Base-by-base conservation (phyloP, 345 rosid genomes). In the Eucalyptus regnans region DNA sequence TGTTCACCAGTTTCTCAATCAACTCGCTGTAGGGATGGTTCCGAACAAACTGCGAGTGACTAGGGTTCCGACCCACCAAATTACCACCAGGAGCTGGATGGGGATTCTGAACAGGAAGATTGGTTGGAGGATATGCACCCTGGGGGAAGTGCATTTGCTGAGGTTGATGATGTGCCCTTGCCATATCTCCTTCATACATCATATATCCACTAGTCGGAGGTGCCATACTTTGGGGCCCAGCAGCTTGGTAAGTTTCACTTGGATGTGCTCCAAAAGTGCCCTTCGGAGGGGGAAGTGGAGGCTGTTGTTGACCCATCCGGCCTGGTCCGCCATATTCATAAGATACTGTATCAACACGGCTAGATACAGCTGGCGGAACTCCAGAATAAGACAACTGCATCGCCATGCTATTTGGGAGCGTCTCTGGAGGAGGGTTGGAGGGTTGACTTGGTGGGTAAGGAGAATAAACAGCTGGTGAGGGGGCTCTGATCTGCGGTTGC, bases 1-100 rank as follows among this genome's bases (percentile, higher is more conserved):
- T 98, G 94, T 91, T 94, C 90, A 92, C 93, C 91, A 97, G 89
- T 92, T 97, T 98, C 90, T 98, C 99, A 25, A 97, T 93, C 94
- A 98, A 88, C 58, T 98, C 99, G 13, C 91, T 86, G 49, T 97
- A 95, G 64, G 97, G 94, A 92, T 94, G 95, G 92, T 90, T 95
- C 87, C 98, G 94, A 29, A 90, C 56, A 12, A 92, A 95, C 90
- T 93, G 97, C 4, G 96, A 90, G 85, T 90, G 93, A 89, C 89
- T 89, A 37, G 94, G 93, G 90, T 91, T 92, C 84, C 93, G 92
- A 13, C 90, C 87, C 92, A 93, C 50, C 88, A 93, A 90, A 76
- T 90, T 91, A 51, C 89, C 56, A 90, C 97, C 94, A 11, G 93
- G 5, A 16, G 92, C 89, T 87, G 95, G 91, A 87, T 91, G 93